Conservation (phyloP, 345 rosid species). For the Abelmoschus esculentus region DNA sequence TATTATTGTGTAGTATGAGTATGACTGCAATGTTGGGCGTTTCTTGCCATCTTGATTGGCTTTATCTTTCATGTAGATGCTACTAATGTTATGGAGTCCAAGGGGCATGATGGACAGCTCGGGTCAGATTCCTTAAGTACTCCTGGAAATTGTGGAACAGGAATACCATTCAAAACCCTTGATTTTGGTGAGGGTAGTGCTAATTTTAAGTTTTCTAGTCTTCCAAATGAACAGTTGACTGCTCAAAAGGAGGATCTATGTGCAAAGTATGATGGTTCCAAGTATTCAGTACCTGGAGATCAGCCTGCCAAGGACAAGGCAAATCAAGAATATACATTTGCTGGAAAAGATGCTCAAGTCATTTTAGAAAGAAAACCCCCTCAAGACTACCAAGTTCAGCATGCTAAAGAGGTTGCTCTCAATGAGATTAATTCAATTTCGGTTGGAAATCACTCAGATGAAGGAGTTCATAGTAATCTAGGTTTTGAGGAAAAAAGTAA, state of each 20-base stretch:
- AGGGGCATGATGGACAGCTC: conserved; percentile 13
- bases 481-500: conserved; percentile 23
- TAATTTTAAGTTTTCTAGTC: not conserved
- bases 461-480: conserved; percentile 6
- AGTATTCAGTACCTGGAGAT: not conserved
- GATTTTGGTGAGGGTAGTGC: not conserved
- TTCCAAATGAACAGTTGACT: not conserved
- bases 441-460: conserved; percentile 10
- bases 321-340: not conserved
- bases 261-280: not conserved
- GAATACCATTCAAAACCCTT: not conserved
- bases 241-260: not conserved
- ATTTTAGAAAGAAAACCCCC: not conserved
- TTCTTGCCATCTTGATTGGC: conserved; percentile 19
- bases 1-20: too few relatives aligned
- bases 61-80: conserved; percentile 43
- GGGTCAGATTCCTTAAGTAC: conserved; percentile 18
- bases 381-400: conserved; percentile 10
- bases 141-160: not conserved
- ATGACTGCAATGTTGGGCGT: not conserved
- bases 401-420: conserved; percentile 3
- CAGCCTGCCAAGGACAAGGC: not conserved
- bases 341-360: not conserved
- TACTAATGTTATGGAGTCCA: conserved; percentile 25
- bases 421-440: conserved; percentile 11